Conservation (phyloP, 805 yeast species). For the Metschnikowia lachancei region DNA sequence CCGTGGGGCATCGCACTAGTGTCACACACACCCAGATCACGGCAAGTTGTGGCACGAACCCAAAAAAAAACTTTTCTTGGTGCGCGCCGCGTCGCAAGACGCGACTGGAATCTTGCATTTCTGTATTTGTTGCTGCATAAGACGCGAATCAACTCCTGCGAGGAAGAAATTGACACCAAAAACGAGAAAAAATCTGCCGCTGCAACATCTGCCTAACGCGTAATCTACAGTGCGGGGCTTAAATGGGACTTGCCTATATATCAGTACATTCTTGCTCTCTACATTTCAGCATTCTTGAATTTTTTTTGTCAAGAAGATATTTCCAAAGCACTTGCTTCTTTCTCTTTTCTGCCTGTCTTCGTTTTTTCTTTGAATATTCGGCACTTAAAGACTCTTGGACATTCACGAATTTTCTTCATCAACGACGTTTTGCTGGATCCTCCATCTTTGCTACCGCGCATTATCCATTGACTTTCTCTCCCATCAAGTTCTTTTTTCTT, state of each 20-base stretch:
- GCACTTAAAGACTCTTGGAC: background rate
- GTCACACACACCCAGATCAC: too few relatives aligned
- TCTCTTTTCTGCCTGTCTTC: background rate
- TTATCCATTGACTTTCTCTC: background rate
- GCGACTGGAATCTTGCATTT: slow-evolving; percentile 4
- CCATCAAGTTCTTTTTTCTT: background rate
- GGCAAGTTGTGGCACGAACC: too few relatives aligned
- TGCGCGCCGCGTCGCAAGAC: slow-evolving; percentile 7
- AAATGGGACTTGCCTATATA: background rate
- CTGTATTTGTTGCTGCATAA: slow-evolving; percentile 3
- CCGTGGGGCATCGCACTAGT: too few relatives aligned
- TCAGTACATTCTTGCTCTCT: background rate
- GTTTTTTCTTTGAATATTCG: background rate
- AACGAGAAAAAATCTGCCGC: background rate
- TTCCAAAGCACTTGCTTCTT: too few relatives aligned
- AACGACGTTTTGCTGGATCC: background rate
- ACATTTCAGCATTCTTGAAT: background rate
- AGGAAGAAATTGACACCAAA: background rate
- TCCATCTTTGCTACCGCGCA: background rate
- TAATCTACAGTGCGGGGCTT: background rate
- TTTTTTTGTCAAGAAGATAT: too few relatives aligned
- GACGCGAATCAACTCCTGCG: slow-evolving; percentile 14
- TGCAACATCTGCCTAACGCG: slow-evolving; percentile 2
- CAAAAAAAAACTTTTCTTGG: too few relatives aligned
- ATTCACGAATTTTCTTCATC: background rate